Conservation (phyloP, 768 basidiomycete genomes). For the Hysterangium stoloniferum region DNA sequence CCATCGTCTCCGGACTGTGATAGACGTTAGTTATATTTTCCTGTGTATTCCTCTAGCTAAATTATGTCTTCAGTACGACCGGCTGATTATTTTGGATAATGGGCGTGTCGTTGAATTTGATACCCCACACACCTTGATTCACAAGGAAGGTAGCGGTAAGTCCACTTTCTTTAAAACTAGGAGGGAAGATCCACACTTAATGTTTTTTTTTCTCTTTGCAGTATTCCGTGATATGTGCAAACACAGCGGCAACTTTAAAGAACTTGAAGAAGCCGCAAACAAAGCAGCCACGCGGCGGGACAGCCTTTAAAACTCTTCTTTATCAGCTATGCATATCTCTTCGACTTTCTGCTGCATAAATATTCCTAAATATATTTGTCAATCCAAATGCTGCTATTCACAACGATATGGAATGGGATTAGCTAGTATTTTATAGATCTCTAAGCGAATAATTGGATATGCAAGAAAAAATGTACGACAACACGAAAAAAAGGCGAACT, state of each 20-base stretch:
- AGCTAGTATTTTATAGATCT: no score
- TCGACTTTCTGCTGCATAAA: no score
- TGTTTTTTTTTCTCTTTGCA: no score
- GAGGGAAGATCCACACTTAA: neutral
- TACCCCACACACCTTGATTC: slow-evolving; percentile 42
- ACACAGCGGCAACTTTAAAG: slow-evolving; percentile 34
- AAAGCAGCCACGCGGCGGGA: neutral
- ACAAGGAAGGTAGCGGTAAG: slow-evolving; percentile 32
- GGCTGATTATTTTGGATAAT: slow-evolving; percentile 68
- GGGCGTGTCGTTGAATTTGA: slow-evolving; percentile 40
- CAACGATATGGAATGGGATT: no score
- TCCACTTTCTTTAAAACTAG: neutral
- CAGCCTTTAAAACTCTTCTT: neutral
- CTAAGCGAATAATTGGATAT: no score
- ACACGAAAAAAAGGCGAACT: no score
- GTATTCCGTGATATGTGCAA: slow-evolving; percentile 46
- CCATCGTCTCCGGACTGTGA: slow-evolving; percentile 68
- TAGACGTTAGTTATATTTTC: slow-evolving; percentile 33
- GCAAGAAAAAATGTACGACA: no score
- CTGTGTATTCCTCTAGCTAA: slow-evolving; percentile 17
- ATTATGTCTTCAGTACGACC: slow-evolving; percentile 41
- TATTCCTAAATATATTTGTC: no score
- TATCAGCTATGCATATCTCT: no score
- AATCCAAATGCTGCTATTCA: no score
- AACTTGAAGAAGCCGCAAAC: slow-evolving; percentile 53